Evolutionary conservation across 148 eudicot genomes (phyloP).

Genomic region (Oxyria digyna): DNA sequence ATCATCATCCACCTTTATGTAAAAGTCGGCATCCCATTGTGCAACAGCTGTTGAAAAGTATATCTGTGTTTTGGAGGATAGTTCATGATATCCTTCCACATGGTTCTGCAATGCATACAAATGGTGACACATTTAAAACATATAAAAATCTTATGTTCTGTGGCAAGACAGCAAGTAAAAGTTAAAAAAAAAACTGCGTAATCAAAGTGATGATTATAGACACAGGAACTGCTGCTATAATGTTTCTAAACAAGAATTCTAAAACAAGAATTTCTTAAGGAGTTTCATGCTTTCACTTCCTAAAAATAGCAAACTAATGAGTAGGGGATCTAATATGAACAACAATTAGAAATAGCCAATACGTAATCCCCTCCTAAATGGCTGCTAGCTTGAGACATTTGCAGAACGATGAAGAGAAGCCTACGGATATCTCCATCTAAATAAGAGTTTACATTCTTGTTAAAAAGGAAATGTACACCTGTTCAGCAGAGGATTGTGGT

Average conservation of each 20-base stretch:
- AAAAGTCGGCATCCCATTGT: conserved; percentile 76
- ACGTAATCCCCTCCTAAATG: not conserved
- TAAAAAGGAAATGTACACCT: not conserved
- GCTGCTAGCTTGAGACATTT: not conserved
- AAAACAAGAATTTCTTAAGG: not conserved
- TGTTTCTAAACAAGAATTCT: not conserved
- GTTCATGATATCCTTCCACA: conserved; percentile 66
- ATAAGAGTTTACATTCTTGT: not conserved
- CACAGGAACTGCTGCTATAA: not conserved
- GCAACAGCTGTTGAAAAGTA: conserved; percentile 63
- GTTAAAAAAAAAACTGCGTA: not conserved
- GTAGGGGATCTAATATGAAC: not conserved
- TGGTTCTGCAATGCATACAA: conserved; percentile 41
- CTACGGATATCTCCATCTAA: not conserved
- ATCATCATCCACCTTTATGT: conserved; percentile 75
- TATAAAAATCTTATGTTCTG: not conserved
- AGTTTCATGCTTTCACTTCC: not conserved
- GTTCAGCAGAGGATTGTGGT: not conserved
- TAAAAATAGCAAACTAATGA: not conserved
- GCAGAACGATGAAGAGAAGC: not conserved
- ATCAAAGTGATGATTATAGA: not conserved
- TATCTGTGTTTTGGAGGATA: conserved; percentile 61
- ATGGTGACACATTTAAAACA: not conserved
- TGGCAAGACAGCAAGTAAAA: not conserved
- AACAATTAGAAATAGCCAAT: not conserved